These are phyloP conservation scores for Pleomassaria siparia DNA, from an alignment of 2,329 filamentous ascomycete genomes.

Conservation along the genomic window DNA sequence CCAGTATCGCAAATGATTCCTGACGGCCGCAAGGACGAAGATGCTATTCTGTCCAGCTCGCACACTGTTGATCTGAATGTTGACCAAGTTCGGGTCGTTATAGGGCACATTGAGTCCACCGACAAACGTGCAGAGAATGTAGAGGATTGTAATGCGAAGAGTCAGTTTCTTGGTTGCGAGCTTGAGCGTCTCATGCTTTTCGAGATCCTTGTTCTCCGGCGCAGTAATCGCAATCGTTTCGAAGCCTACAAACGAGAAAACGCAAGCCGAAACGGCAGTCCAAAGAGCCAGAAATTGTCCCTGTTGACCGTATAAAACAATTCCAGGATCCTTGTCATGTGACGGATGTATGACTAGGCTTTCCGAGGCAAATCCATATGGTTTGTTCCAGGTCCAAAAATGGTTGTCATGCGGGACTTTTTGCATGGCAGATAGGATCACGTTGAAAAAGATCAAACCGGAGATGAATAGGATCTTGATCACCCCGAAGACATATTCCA, in stretches of 20 bases:
- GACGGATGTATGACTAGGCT: conserved; percentile 29
- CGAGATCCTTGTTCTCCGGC: conserved; percentile 47
- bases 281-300: conserved; percentile 43
- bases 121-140: conserved; percentile 46
- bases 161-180: conserved; percentile 48
- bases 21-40: conserved; percentile 47
- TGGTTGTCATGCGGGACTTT: conserved; percentile 20
- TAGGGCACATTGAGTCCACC: conserved; percentile 48
- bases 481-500: conserved; percentile 80
- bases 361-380: conserved; percentile 33
- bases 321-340: conserved; percentile 19
- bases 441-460: conserved; percentile 46
- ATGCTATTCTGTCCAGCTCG: conserved; percentile 39
- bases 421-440: conserved; percentile 40
- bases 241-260: conserved; percentile 50
- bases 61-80: conserved; percentile 29
- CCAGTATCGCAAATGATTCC: conserved; percentile 40
- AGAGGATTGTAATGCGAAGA: conserved; percentile 48
- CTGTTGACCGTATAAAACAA: conserved; percentile 30
- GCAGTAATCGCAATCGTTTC: conserved; percentile 49
- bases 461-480: conserved; percentile 69
- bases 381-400: conserved; percentile 40
- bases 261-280: conserved; percentile 45
- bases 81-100: conserved; percentile 36
- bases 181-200: conserved; percentile 48